phyloP scores from a whole-genome alignment of 129 eudicot genomes.

The Oenanthe sinensis region DNA sequence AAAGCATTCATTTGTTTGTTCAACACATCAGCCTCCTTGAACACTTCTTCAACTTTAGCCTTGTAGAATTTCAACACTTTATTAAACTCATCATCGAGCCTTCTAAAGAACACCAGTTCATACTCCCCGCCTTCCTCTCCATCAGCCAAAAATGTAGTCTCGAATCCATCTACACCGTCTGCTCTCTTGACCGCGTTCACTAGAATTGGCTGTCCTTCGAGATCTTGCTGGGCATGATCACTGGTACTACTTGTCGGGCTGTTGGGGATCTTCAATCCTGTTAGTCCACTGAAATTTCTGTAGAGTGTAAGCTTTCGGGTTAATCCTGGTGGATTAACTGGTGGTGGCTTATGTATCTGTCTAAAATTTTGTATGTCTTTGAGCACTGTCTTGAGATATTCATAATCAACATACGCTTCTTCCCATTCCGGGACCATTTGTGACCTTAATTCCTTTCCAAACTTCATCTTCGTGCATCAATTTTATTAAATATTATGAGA shows the following conservation, averaged over 20 bases:
- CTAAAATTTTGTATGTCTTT: not conserved
- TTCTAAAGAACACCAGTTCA: slow-evolving; percentile 33
- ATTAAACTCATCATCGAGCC: slow-evolving; percentile 54
- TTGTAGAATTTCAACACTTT: slow-evolving; percentile 43
- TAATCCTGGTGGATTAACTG: not conserved
- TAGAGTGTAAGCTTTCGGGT: not conserved
- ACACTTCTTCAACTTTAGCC: slow-evolving; percentile 36
- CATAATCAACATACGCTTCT: not conserved
- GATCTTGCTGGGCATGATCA: slow-evolving; percentile 1
- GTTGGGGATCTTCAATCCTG: not conserved
- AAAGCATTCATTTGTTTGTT: slow-evolving; percentile 38
- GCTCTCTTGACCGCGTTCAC: slow-evolving; percentile 11
- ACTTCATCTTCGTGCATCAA: not conserved
- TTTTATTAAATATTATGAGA: not conserved
- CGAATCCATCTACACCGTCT: slow-evolving; percentile 23
- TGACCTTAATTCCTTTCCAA: not conserved
- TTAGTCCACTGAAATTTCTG: not conserved
- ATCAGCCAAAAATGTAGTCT: slow-evolving; percentile 42
- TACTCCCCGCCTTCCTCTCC: slow-evolving; percentile 46
- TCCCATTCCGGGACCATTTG: slow-evolving; percentile 1
- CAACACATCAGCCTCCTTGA: slow-evolving; percentile 32
- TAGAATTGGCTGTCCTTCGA: slow-evolving; percentile 17
- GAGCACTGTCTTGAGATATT: not conserved
- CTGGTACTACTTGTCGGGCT: not conserved
- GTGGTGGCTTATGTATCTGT: not conserved